Conservation (phyloP, 495 filamentous ascomycete species). For the Pyronema domesticum region DNA sequence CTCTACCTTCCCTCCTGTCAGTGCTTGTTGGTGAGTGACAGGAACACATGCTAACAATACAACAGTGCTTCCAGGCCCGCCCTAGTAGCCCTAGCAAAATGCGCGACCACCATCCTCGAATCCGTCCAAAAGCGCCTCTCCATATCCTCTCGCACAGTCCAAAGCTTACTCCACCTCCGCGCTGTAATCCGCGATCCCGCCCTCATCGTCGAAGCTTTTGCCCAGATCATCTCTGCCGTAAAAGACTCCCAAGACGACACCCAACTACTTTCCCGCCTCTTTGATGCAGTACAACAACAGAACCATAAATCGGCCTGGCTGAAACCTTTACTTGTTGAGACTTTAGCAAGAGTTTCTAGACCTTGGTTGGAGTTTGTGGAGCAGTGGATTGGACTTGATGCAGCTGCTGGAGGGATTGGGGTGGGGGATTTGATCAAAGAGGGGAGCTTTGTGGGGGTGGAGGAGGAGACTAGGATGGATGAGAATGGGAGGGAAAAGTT, state of each 20-base stretch:
- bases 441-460: slow-evolving; percentile 43
- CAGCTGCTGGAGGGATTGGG: slow-evolving; percentile 28
- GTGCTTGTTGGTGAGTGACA: neutral
- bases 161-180: slow-evolving; percentile 52
- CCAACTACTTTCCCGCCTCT: slow-evolving; percentile 48
- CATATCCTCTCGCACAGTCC: slow-evolving; percentile 25
- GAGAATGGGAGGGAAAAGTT: slow-evolving; percentile 35
- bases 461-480: slow-evolving; percentile 37
- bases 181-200: slow-evolving; percentile 43
- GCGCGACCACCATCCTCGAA: slow-evolving; percentile 36
- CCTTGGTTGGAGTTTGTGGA: slow-evolving; percentile 60
- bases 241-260: slow-evolving; percentile 43
- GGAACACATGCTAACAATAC: neutral
- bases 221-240: slow-evolving; percentile 38
- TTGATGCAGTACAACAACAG: slow-evolving; percentile 41
- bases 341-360: slow-evolving; percentile 43
- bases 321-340: slow-evolving; percentile 43
- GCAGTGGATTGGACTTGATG: slow-evolving; percentile 58
- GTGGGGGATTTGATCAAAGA: slow-evolving; percentile 57
- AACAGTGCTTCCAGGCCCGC: slow-evolving; percentile 31
- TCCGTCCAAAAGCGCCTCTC: slow-evolving; percentile 40
- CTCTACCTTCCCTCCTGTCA: neutral
- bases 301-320: slow-evolving; percentile 46
- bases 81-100: slow-evolving; percentile 43
- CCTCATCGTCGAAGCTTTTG: slow-evolving; percentile 44